These are phyloP conservation scores for Fonsecaea nubica DNA, from an alignment of 2,329 filamentous ascomycete genomes.

Conservation along the genomic window DNA sequence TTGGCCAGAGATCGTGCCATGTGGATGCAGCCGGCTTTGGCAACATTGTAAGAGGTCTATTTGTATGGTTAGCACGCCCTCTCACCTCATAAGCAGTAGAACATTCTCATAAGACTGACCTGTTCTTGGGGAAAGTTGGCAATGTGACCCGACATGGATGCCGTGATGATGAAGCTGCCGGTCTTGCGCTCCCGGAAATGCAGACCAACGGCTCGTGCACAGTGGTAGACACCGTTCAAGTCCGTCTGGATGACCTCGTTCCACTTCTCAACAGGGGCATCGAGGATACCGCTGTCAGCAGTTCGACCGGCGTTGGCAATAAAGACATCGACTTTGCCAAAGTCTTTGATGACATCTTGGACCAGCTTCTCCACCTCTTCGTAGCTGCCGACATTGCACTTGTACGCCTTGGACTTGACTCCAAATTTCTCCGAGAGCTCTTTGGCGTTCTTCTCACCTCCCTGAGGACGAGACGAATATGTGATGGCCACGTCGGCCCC, in stretches of 20 bases:
- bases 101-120: slow-evolving; percentile 40
- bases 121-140: slow-evolving; percentile 69
- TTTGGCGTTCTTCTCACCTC: slow-evolving; percentile 70
- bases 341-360: slow-evolving; percentile 68
- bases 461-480: slow-evolving; percentile 66
- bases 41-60: slow-evolving; percentile 65
- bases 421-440: slow-evolving; percentile 66
- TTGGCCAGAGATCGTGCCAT: slow-evolving; percentile 69
- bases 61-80: slow-evolving; percentile 22
- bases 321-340: slow-evolving; percentile 72
- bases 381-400: slow-evolving; percentile 66
- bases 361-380: slow-evolving; percentile 64
- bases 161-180: slow-evolving; percentile 70
- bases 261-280: slow-evolving; percentile 72
- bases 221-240: slow-evolving; percentile 84
- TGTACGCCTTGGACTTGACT: slow-evolving; percentile 72
- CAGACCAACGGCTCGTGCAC: slow-evolving; percentile 83
- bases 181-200: slow-evolving; percentile 73
- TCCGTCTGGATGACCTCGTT: slow-evolving; percentile 84
- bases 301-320: slow-evolving; percentile 75
- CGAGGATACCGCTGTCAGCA: slow-evolving; percentile 71
- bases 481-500: slow-evolving; percentile 71
- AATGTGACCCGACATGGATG: slow-evolving; percentile 66
- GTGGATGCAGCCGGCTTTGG: slow-evolving; percentile 72
- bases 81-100: slow-evolving; percentile 32